Base-by-base conservation (phyloP, 768 basidiomycete species). In the Leccinellum luteum region DNA sequence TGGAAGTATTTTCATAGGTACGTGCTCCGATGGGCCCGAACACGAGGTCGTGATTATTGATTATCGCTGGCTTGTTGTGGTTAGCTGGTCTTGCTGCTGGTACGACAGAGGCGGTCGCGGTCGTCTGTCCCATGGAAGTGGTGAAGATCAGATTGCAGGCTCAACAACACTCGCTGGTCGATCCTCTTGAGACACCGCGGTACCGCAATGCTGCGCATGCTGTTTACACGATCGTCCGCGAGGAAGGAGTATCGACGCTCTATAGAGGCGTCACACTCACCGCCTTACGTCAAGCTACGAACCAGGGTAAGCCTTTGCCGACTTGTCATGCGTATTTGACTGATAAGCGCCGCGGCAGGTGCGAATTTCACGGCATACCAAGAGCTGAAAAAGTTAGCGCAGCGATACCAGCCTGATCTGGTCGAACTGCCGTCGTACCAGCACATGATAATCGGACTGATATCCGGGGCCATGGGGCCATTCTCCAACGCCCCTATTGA, bases 41-140 rank as follows among this genome's bases (percentile, higher is more conserved):
- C 12, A 43, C 41, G 41, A 43, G 41, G 12, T 21, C 19, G 13
- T 2, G 6, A 21, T 6, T 19, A 13, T 21, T 43, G 12, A 41
- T 12, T 41, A n/a, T 41, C n/a, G 15, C 45, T 38, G 30, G 31
- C 31, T 4, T 31, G 43, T 56, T 31, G 19, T 32, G 13, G n/a
- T 32, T 66, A 95, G 95, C 96, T 66, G 97, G 97, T 60, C 79
- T 99, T 28, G 93, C 88, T 47, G 96, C 97, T 4, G 97, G 97
- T 25, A 88, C 88, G n/a, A 91, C 94, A 1, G 97, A 98, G 74
- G 97, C 95, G 2, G 84, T 99, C 17, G 79, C 85, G 15, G 93
- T 99, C 47, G 97, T 99, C 12, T 96, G 91, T 47, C 97, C 97
- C 0, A 98, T 99, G 97, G 97, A 99, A 71, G 97, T 98, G 19